phyloP scores from a whole-genome alignment of 2,329 filamentous ascomycete genomes.

The Arthroderma sp. region DNA sequence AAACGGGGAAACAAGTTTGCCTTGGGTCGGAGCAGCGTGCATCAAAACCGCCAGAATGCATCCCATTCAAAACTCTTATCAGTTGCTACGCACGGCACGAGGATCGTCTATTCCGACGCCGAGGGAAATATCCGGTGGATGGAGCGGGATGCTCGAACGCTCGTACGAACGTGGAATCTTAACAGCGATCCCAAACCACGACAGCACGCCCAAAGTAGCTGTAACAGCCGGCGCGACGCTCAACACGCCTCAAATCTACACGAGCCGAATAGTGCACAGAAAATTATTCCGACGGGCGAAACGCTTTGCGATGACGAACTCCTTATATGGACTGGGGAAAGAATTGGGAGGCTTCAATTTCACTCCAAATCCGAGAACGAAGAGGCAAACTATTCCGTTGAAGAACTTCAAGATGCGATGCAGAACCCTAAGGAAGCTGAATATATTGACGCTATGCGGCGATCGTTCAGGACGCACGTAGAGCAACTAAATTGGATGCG shows the following conservation, averaged over 20 bases:
- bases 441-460: not conserved
- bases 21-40: slow-evolving; percentile 20
- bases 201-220: slow-evolving; percentile 25
- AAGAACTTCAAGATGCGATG: slow-evolving; percentile 41
- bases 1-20: not conserved
- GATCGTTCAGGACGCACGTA: not conserved
- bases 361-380: slow-evolving; percentile 30
- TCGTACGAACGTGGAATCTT: slow-evolving; percentile 45
- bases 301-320: slow-evolving; percentile 48
- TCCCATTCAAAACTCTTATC: slow-evolving; percentile 69
- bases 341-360: slow-evolving; percentile 59
- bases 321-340: slow-evolving; percentile 78
- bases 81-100: slow-evolving; percentile 66
- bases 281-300: slow-evolving; percentile 52
- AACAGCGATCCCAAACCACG: slow-evolving; percentile 23
- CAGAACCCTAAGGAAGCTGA: slow-evolving; percentile 41
- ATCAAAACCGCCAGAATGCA: slow-evolving; percentile 73
- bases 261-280: slow-evolving; percentile 60
- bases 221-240: slow-evolving; percentile 20
- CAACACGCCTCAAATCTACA: not conserved
- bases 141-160: slow-evolving; percentile 60
- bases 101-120: slow-evolving; percentile 71
- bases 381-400: slow-evolving; percentile 15
- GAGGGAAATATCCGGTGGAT: slow-evolving; percentile 81
- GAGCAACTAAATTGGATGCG: not conserved